Evolutionary conservation across 179 eudicot genomes (phyloP).

Genomic region (Beta macrorhiza): DNA sequence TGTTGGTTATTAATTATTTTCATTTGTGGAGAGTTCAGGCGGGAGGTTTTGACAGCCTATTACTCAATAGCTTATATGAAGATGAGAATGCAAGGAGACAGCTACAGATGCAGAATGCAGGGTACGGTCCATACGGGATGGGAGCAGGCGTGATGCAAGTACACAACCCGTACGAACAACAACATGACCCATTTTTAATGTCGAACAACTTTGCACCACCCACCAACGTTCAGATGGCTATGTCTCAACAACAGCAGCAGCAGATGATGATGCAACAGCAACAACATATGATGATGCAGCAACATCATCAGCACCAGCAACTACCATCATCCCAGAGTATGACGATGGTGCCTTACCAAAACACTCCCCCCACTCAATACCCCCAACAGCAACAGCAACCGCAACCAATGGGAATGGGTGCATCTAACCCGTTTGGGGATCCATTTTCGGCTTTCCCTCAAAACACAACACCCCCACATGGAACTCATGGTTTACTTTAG

Average conservation of each 20-base stretch:
- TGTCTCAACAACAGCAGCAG: conserved; percentile 61
- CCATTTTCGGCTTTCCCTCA: conserved; percentile 50
- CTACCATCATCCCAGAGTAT: conserved; percentile 28
- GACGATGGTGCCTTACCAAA: conserved; percentile 46
- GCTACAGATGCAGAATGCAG: conserved; percentile 69
- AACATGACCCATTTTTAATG: conserved; percentile 65
- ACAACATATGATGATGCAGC: conserved; percentile 27
- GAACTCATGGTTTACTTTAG: conserved; percentile 58
- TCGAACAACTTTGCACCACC: conserved; percentile 69
- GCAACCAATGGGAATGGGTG: conserved; percentile 19
- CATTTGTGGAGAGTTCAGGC: conserved; percentile 39
- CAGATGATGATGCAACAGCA: conserved; percentile 49
- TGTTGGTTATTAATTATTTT: background rate
- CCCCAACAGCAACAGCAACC: conserved; percentile 39
- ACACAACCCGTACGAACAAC: conserved; percentile 55
- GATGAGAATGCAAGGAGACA: conserved; percentile 71
- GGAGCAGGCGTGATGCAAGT: conserved; percentile 32
- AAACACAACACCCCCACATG: conserved; percentile 41
- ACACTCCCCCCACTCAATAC: conserved; percentile 40
- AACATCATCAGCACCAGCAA: conserved; percentile 35
- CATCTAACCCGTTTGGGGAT: conserved; percentile 73
- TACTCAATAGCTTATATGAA: conserved; percentile 89
- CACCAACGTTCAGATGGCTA: conserved; percentile 74
- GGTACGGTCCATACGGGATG: conserved; percentile 52
- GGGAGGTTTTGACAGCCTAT: conserved; percentile 84